Percentiles rank a stretch among this genome's conserved stretches.
Conservation (phyloP, 495 filamentous ascomycete genomes). For the Astrothelium macrocarpum region DNA sequence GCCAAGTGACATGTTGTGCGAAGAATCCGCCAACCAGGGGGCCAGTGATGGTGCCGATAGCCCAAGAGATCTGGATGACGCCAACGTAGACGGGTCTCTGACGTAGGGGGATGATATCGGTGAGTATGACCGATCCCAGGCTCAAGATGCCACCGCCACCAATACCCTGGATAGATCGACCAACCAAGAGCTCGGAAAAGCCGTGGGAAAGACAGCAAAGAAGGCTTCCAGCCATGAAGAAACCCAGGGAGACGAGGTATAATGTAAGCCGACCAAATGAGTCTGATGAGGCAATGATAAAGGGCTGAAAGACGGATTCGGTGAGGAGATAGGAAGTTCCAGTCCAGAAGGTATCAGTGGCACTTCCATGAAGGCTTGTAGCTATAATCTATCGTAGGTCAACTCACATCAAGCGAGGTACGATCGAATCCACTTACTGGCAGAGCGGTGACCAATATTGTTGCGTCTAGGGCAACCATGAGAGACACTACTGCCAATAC, state of each 20-base stretch:
- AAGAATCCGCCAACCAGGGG: conserved; percentile 24
- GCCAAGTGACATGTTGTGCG: conserved; percentile 18
- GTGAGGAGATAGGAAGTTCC: conserved; percentile 51
- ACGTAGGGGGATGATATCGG: conserved; percentile 30
- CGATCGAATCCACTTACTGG: too few relatives aligned
- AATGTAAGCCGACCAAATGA: conserved; percentile 38
- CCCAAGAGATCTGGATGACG: conserved; percentile 28
- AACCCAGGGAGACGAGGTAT: conserved; percentile 29
- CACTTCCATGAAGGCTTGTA: conserved; percentile 34
- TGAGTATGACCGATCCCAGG: conserved; percentile 20
- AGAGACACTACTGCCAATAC: conserved; percentile 18
- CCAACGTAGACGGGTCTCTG: conserved; percentile 31
- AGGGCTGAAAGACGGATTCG: conserved; percentile 45
- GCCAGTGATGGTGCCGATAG: conserved; percentile 28
- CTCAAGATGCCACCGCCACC: conserved; percentile 24
- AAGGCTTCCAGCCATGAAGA: conserved; percentile 30
- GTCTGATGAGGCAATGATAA: conserved; percentile 43
- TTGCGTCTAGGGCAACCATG: conserved; percentile 45
- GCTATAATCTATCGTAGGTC: too few relatives aligned
- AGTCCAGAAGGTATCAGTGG: conserved; percentile 46
- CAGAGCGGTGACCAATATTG: conserved; percentile 41
- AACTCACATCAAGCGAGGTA: too few relatives aligned
- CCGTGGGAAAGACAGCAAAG: conserved; percentile 14
- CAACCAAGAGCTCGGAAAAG: conserved; percentile 18
- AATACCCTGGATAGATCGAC: conserved; percentile 24